Conservation (phyloP, 768 basidiomycete species). For the Mycena albidolilacea region DNA sequence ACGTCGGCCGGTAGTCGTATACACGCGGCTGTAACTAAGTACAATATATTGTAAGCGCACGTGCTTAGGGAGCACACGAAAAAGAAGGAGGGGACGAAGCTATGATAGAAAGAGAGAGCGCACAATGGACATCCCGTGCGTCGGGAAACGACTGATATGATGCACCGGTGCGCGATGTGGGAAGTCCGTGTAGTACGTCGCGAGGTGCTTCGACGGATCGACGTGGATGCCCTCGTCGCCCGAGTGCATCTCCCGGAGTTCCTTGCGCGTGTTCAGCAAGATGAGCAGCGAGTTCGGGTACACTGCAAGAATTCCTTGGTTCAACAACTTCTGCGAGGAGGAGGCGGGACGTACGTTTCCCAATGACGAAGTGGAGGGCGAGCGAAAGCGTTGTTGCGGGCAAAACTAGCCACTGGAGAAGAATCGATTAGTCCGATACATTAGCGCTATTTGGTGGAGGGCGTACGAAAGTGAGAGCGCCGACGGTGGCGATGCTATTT, state of each 20-base stretch:
- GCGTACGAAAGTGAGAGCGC: slow-evolving; percentile 61
- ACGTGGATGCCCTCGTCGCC: slow-evolving; percentile 25
- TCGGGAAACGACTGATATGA: neutral
- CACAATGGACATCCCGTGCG: neutral
- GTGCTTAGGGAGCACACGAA: too few relatives aligned
- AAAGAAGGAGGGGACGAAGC: too few relatives aligned
- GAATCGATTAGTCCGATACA: neutral
- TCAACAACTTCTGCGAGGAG: neutral
- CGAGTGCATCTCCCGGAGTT: slow-evolving; percentile 43
- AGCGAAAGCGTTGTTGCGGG: slow-evolving; percentile 59
- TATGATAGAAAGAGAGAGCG: neutral
- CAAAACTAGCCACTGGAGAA: slow-evolving; percentile 58
- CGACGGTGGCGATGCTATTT: slow-evolving; percentile 55
- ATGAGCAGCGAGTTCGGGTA: slow-evolving; percentile 56
- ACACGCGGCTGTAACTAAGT: neutral
- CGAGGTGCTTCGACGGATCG: slow-evolving; percentile 9
- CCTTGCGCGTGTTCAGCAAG: slow-evolving; percentile 51
- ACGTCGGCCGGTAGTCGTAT: slow-evolving; percentile 10
- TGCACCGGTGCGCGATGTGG: slow-evolving; percentile 25
- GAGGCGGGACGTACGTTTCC: slow-evolving; percentile 54
- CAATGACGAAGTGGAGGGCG: slow-evolving; percentile 64
- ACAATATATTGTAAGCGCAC: too few relatives aligned
- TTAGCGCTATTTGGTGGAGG: slow-evolving; percentile 5
- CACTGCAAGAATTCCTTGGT: slow-evolving; percentile 38
- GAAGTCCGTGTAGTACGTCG: slow-evolving; percentile 24